Conservation (phyloP, 129 eudicot genomes). For the Tanacetum coccineum region DNA sequence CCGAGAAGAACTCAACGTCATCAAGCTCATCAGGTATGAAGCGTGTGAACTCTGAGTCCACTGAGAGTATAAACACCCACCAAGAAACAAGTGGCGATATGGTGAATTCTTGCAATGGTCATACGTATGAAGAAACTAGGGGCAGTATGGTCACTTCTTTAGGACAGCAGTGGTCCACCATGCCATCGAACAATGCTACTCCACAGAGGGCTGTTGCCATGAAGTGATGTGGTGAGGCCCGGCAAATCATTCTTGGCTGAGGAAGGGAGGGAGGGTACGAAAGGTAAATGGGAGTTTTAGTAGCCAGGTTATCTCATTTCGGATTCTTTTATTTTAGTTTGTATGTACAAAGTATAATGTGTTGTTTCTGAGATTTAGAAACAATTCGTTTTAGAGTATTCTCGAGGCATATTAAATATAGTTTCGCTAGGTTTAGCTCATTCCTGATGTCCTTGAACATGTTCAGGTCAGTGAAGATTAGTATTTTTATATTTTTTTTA, state of each 20-base stretch:
- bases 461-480: conserved; percentile 12
- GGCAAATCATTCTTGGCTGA: conserved; percentile 98
- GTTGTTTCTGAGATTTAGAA: conserved; percentile 22
- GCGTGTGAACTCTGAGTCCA: conserved; percentile 29
- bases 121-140: conserved; percentile 25
- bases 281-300: conserved; percentile 23
- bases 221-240: conserved; percentile 49
- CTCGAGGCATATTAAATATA: conserved; percentile 7
- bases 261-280: conserved; percentile 20
- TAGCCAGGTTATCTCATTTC: conserved; percentile 11
- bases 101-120: conserved; percentile 28
- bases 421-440: neutral
- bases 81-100: conserved; percentile 28
- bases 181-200: conserved; percentile 35
- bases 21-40: conserved; percentile 46
- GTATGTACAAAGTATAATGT: conserved; percentile 32
- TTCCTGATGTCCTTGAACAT: neutral
- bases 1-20: conserved; percentile 36
- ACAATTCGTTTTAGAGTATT: conserved; percentile 9
- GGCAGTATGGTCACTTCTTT: conserved; percentile 31
- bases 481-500: neutral
- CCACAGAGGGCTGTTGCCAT: conserved; percentile 53
- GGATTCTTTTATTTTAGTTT: conserved; percentile 14
- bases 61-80: conserved; percentile 29
- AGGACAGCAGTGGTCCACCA: conserved; percentile 47